Percentiles rank a stretch among this genome's conserved stretches.
These are phyloP conservation scores for Chaetoceros tenuissimus DNA, from an alignment of 108 stramenopile species.

Conservation along the genomic window DNA sequence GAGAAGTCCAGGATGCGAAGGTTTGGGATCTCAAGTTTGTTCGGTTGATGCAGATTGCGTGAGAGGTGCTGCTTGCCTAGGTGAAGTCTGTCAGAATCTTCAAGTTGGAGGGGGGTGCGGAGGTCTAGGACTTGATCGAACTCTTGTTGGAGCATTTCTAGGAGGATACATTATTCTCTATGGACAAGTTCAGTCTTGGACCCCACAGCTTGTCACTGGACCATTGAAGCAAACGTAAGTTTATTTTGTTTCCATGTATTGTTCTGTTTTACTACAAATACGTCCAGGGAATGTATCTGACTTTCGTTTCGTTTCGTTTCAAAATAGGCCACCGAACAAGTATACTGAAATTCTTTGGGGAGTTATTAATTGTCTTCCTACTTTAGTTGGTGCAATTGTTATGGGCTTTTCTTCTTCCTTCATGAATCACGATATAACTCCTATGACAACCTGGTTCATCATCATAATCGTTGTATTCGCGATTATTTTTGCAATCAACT, in stretches of 20 bases:
- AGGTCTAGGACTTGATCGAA: conserved; percentile 56
- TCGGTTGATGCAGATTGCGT: conserved; percentile 32
- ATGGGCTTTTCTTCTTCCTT: conserved; percentile 43
- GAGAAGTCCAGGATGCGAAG: conserved; percentile 65
- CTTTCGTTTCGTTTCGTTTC: conserved; percentile 1
- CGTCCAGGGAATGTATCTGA: neutral
- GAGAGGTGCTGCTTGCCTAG: conserved; percentile 46
- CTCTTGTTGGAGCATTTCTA: conserved; percentile 82
- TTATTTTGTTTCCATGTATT: neutral
- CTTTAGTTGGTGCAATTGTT: conserved; percentile 47
- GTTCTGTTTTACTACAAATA: neutral
- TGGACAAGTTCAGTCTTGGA: conserved; percentile 90
- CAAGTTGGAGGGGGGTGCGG: conserved; percentile 80
- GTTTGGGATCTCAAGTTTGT: conserved; percentile 52
- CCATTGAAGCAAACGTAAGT: conserved; percentile 57
- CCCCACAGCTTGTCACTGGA: conserved; percentile 86
- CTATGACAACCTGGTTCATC: conserved; percentile 63
- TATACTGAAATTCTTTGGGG: conserved; percentile 84
- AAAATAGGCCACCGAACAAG: conserved; percentile 59
- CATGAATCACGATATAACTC: conserved; percentile 33
- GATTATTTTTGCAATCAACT: conserved; percentile 88
- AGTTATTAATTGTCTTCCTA: conserved; percentile 67
- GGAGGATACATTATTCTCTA: conserved; percentile 93
- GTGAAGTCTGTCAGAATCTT: conserved; percentile 45
- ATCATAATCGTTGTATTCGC: conserved; percentile 74